Evolutionary conservation across 2,329 filamentous ascomycete genomes (phyloP), one percentile per base, ranked within the genome.

Genomic region (Talaromyces sp.): DNA sequence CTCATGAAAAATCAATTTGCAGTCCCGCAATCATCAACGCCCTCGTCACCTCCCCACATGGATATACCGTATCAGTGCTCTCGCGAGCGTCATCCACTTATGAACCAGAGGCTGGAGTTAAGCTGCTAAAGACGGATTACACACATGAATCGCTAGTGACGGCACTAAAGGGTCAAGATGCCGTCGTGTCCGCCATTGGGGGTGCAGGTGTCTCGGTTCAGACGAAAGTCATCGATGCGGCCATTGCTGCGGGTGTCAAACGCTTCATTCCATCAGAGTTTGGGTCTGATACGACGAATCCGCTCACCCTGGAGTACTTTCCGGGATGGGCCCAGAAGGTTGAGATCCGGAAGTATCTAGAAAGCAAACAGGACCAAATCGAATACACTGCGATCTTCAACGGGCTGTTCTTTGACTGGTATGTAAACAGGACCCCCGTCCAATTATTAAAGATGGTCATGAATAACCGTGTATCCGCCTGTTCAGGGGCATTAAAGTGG

Each of bases 211-310:
- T 79, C 11, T 70, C 68, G 1, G 70, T 80, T 1, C 84, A 86
- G 66, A 75, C 75, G 54, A 73, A 74, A 14, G 74, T 88, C 52
- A 78, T 88, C 51, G 81, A 87, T 32, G 86, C 85, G 0, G 81
- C 85, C 32, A 74, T 84, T 29, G 79, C 79, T 4, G 84, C 84
- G 1, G 83, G 84, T 1, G 85, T 89, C 6, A 81, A 82, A 64
- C 79, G 84, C 14, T 58, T 61, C 29, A 19, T 58, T 26, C 56
- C 58, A 11, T 61, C 62, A 35, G 53, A 62, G 19, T 59, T 60
- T 31, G 58, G 61, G 17, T 56, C 43, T 21, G 59, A 62, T 50
- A 62, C 55, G 35, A 54, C 26, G 50, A 58, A 62, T 24, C 46
- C 62, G n/a, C 27, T 52, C 26, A n/a, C 58, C 14, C 31, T 49